phyloP scores from a whole-genome alignment of 345 rosid genomes.

The Salix caprea region DNA sequence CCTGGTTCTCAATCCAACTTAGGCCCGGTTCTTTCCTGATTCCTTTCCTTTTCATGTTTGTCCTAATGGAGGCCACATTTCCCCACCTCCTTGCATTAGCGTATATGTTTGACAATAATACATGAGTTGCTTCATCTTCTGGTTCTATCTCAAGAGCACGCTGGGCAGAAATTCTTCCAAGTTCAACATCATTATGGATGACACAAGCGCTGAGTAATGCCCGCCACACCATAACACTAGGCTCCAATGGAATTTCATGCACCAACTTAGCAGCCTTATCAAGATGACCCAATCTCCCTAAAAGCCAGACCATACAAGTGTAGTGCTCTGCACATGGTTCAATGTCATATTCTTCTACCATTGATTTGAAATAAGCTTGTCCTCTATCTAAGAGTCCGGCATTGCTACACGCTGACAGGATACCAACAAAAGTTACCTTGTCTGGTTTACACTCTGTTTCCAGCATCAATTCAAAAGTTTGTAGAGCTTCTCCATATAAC shows the following conservation, averaged over 20 bases:
- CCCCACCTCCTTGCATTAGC: conserved; percentile 68
- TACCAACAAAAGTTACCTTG: conserved; percentile 60
- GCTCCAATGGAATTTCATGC: conserved; percentile 56
- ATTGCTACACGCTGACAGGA: conserved; percentile 82
- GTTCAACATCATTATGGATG: conserved; percentile 57
- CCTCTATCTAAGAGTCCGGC: conserved; percentile 66
- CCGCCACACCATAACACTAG: conserved; percentile 74
- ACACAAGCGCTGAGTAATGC: conserved; percentile 83
- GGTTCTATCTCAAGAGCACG: conserved; percentile 64
- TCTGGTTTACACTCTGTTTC: conserved; percentile 51
- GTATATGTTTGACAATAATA: conserved; percentile 67
- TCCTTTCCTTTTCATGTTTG: conserved; percentile 60
- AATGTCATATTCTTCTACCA: conserved; percentile 58
- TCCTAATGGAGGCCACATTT: conserved; percentile 59
- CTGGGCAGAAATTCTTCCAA: conserved; percentile 57
- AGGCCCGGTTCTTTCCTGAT: conserved; percentile 80
- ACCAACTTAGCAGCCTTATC: conserved; percentile 64
- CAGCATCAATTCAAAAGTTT: conserved; percentile 56
- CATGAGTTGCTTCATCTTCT: conserved; percentile 67
- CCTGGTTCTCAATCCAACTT: conserved; percentile 84
- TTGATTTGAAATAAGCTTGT: conserved; percentile 59
- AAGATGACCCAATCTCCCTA: conserved; percentile 73
- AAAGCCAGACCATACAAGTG: conserved; percentile 74
- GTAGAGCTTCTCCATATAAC: conserved; percentile 48
- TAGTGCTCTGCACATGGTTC: conserved; percentile 80